Conservation (phyloP, 768 basidiomycete species). For the Calocera viscosa region DNA sequence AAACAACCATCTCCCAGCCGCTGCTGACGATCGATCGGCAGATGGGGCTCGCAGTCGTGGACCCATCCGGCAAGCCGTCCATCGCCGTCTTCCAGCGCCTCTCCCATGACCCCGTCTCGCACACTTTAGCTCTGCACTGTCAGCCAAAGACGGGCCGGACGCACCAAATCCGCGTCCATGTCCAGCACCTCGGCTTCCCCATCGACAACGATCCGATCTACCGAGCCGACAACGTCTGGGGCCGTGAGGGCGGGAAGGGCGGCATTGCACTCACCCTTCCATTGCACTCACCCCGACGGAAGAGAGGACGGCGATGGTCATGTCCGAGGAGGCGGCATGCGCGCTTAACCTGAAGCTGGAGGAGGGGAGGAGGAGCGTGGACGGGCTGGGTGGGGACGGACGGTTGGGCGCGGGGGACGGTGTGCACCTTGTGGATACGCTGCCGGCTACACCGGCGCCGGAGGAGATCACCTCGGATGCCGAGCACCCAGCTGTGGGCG, state of each 20-base stretch:
- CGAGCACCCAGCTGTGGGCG: no score
- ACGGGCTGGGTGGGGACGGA: no score
- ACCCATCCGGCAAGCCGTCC: constrained; percentile 87
- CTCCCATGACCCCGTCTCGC: constrained; percentile 62
- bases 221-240: constrained; percentile 41
- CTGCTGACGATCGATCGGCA: constrained; percentile 87
- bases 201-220: constrained; percentile 96
- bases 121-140: constrained; percentile 92
- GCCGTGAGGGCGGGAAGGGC: constrained; percentile 5
- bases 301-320: neutral
- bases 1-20: constrained; percentile 70
- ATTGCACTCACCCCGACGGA: neutral
- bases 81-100: constrained; percentile 79
- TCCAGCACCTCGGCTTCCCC: constrained; percentile 86
- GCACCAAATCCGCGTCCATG: constrained; percentile 93
- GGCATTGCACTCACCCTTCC: neutral
- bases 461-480: no score
- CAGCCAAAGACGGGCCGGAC: constrained; percentile 28
- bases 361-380: constrained; percentile 12
- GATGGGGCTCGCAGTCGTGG: constrained; percentile 92
- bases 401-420: no score
- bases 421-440: neutral
- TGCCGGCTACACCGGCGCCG: neutral
- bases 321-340: constrained; percentile 20
- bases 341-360: no score